These are phyloP conservation scores for Ceriops decandra DNA, from an alignment of 345 rosid species.

Conservation along the genomic window DNA sequence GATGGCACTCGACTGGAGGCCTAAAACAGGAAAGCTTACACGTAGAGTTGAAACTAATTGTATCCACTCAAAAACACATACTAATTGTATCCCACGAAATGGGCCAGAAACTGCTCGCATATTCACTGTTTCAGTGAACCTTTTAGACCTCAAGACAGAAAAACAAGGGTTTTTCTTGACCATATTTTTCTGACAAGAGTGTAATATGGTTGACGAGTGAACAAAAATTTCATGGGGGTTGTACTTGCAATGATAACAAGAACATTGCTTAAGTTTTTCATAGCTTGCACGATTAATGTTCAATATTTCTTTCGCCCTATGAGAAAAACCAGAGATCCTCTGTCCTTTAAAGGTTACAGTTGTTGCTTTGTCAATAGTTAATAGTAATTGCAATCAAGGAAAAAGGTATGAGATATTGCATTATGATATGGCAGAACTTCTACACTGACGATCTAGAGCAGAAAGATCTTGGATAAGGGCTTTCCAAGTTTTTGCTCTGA, in stretches of 20 bases:
- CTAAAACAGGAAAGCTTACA: background rate
- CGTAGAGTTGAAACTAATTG: background rate
- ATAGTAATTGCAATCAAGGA: too few species aligned
- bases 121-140: too few species aligned
- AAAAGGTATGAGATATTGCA: too few species aligned
- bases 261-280: background rate
- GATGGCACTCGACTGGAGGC: slow-evolving; percentile 1
- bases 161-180: background rate
- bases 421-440: too few species aligned
- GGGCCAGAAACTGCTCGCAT: too few species aligned
- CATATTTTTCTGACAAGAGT: background rate
- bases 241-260: background rate
- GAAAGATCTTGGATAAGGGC: too few species aligned
- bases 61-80: background rate
- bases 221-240: background rate
- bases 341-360: background rate
- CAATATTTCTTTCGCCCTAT: background rate
- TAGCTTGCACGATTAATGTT: background rate
- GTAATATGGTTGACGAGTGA: background rate
- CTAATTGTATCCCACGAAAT: too few species aligned
- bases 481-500: too few species aligned
- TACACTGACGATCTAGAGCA: too few species aligned
- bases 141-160: background rate
- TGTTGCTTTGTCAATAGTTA: too few species aligned
- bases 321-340: background rate